Evolutionary conservation across 148 eudicot genomes (phyloP).

Genomic region (Amaranthus cruentus): DNA sequence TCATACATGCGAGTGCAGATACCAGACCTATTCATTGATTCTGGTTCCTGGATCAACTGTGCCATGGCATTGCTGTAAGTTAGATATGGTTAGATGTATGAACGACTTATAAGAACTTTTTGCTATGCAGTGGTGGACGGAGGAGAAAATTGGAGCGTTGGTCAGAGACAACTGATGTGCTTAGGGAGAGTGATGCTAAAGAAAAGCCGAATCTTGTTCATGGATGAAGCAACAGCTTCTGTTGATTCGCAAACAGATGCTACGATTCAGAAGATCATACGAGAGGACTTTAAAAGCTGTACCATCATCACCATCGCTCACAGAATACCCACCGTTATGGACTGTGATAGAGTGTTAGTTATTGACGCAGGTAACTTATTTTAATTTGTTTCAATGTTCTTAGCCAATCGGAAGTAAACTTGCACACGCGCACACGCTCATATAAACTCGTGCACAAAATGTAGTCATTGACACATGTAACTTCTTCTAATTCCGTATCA

Average conservation of each 20-base stretch:
- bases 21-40: too few species aligned
- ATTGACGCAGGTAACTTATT: conserved; percentile 25
- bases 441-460: too few species aligned
- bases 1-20: not conserved
- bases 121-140: conserved; percentile 17
- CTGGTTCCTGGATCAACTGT: too few species aligned
- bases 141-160: conserved; percentile 35
- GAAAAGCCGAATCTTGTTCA: conserved; percentile 31
- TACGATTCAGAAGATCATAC: conserved; percentile 28
- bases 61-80: too few species aligned
- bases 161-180: conserved; percentile 32
- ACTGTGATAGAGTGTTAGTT: conserved; percentile 28
- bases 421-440: not conserved
- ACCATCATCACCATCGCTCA: conserved; percentile 30
- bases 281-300: conserved; percentile 26
- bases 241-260: conserved; percentile 32
- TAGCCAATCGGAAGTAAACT: not conserved
- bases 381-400: not conserved
- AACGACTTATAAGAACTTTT: not conserved
- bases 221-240: conserved; percentile 35
- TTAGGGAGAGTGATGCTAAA: conserved; percentile 32
- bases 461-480: too few species aligned
- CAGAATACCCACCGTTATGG: conserved; percentile 34
- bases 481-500: too few species aligned
- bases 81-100: not conserved